A percentile compares a stretch with the other conserved stretches of the same genome.
phyloP scores from a whole-genome alignment of 177 flowering plant genomes.

The Telopea speciosissima region DNA sequence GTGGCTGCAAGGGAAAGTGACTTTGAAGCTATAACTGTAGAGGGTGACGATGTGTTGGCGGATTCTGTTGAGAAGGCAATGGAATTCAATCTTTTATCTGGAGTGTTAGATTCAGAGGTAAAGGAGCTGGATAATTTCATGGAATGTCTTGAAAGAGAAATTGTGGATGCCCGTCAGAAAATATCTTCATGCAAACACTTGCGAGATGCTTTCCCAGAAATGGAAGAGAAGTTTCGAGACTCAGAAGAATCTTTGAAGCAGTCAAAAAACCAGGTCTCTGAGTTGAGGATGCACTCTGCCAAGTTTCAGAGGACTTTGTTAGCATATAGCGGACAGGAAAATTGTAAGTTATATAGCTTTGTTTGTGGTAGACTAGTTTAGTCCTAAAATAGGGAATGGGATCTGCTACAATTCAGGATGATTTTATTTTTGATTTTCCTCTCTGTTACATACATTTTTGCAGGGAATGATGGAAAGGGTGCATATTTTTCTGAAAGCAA shows the following conservation, averaged over 20 bases:
- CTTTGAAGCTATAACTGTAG: constrained; percentile 45
- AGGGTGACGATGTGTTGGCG: constrained; percentile 20
- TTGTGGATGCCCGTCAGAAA: constrained; percentile 33
- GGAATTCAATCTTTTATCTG: constrained; percentile 62
- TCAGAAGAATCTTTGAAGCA: constrained; percentile 63
- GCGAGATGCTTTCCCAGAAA: constrained; percentile 27
- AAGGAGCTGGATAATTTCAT: constrained; percentile 43
- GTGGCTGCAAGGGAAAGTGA: constrained; percentile 60
- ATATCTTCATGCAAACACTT: constrained; percentile 31
- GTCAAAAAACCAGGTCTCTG: constrained; percentile 48
- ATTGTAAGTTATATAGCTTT: constrained; percentile 31
- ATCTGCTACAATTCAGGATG: not conserved
- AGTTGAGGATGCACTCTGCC: constrained; percentile 52
- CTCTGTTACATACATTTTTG: constrained; percentile 18
- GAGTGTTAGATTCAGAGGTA: constrained; percentile 64
- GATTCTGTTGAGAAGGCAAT: constrained; percentile 46
- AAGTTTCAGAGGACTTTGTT: constrained; percentile 43
- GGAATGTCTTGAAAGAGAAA: constrained; percentile 35
- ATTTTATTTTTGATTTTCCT: not conserved
- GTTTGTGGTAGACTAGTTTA: not conserved
- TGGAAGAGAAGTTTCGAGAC: constrained; percentile 53
- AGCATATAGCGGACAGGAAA: constrained; percentile 27
- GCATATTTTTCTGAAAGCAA: constrained; percentile 21
- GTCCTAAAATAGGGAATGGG: not conserved
- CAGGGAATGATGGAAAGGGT: constrained; percentile 39